These are phyloP conservation scores for Phytopythium oedochilum DNA, from an alignment of 352 stramenopile genomes.

Conservation along the genomic window DNA sequence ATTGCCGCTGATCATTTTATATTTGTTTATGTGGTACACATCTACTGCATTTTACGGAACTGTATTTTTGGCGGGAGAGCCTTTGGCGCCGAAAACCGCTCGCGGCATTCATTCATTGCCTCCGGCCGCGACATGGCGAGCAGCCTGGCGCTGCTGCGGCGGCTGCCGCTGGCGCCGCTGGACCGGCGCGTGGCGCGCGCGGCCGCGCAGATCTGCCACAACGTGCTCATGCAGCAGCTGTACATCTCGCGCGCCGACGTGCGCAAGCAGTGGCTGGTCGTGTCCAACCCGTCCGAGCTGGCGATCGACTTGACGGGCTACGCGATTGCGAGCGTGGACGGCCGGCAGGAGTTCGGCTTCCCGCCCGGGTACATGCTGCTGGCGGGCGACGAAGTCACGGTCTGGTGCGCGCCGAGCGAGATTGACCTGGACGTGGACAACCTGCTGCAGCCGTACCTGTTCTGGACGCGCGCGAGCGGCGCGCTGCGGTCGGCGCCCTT, in stretches of 20 bases:
- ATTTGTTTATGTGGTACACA: no score
- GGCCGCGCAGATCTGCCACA: conserved; percentile 82
- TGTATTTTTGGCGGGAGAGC: conserved; percentile 2
- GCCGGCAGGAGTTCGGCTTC: conserved; percentile 55
- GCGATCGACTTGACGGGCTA: conserved; percentile 70
- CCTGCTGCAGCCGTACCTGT: conserved; percentile 73
- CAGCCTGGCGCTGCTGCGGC: conserved; percentile 57
- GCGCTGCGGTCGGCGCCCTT: conserved; percentile 57
- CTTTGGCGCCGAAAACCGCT: conserved; percentile 2
- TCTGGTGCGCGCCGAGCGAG: conserved; percentile 63
- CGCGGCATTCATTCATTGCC: background rate
- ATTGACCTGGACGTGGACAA: conserved; percentile 75
- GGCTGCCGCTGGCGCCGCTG: conserved; percentile 51
- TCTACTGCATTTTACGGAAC: no score
- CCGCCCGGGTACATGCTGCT: conserved; percentile 62
- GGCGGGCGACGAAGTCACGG: conserved; percentile 71
- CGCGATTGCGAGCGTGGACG: conserved; percentile 39
- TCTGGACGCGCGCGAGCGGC: conserved; percentile 63
- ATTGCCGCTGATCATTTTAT: no score
- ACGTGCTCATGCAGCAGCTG: conserved; percentile 83
- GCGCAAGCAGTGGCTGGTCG: conserved; percentile 75
- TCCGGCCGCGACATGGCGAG: conserved; percentile 20
- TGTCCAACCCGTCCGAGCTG: conserved; percentile 74
- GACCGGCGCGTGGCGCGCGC: conserved; percentile 67
- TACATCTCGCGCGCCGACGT: conserved; percentile 74